Conservation (phyloP, 2,329 filamentous ascomycete species). For the Fusarium pseudograminearum region DNA sequence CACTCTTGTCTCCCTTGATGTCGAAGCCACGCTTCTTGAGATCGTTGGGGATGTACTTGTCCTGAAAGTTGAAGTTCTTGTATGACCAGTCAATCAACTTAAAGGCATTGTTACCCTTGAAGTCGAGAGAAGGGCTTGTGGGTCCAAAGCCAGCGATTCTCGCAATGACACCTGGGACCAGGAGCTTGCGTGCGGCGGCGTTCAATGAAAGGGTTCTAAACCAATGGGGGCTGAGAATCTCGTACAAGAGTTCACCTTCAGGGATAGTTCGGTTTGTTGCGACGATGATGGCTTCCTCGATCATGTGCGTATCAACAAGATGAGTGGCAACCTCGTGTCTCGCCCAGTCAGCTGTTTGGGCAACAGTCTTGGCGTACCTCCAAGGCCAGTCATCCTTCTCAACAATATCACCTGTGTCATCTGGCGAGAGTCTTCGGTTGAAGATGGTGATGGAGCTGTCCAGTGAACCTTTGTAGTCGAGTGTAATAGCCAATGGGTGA, state of each 20-base stretch:
- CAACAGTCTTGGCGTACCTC: constrained; percentile 38
- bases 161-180: constrained; percentile 23
- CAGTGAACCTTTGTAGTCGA: constrained; percentile 29
- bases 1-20: constrained; percentile 8
- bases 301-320: constrained; percentile 36
- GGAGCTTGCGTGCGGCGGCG: constrained; percentile 4
- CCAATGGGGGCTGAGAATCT: constrained; percentile 34
- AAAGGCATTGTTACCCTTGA: not conserved
- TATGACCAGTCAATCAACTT: constrained; percentile 22
- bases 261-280: constrained; percentile 31
- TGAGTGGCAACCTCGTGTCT: constrained; percentile 33
- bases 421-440: constrained; percentile 23
- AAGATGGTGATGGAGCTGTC: constrained; percentile 30
- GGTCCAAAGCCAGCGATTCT: constrained; percentile 24
- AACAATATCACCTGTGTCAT: constrained; percentile 7
- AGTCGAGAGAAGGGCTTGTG: not conserved
- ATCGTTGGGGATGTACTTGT: constrained; percentile 39
- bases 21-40: constrained; percentile 39
- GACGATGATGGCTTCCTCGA: constrained; percentile 38
- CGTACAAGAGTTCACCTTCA: constrained; percentile 25
- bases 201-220: constrained; percentile 34
- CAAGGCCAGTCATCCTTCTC: constrained; percentile 38
- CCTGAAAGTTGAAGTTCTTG: constrained; percentile 36
- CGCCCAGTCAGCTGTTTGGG: constrained; percentile 35
- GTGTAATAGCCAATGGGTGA: constrained; percentile 31